These are phyloP conservation scores for Puccinia triticina DNA, from an alignment of 1,284 basidiomycete genomes.

Conservation along the genomic window DNA sequence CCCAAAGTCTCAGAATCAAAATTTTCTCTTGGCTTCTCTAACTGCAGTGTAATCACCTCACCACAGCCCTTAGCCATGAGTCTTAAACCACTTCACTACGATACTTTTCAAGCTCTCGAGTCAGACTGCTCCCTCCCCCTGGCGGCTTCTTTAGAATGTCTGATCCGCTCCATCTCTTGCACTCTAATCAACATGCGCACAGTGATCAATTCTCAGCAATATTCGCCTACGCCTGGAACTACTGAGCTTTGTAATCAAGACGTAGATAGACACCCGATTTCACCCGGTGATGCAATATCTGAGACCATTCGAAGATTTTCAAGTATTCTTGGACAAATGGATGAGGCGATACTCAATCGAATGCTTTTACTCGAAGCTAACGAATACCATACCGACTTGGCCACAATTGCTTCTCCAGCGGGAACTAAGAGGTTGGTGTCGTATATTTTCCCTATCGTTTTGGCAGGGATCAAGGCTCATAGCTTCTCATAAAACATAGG, in stretches of 20 bases:
- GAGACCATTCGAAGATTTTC: slow-evolving; percentile 10
- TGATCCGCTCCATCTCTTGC: slow-evolving; percentile 17
- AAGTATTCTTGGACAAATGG: slow-evolving; percentile 5
- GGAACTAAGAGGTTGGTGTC: neutral
- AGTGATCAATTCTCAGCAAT: neutral
- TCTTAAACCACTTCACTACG: neutral
- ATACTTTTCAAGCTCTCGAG: slow-evolving; percentile 23
- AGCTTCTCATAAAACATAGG: neutral
- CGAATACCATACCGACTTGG: neutral
- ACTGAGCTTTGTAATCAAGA: neutral
- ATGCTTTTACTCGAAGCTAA: neutral
- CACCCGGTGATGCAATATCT: slow-evolving; percentile 17
- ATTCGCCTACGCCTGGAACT: neutral
- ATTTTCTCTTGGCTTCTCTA: neutral
- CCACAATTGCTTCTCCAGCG: neutral
- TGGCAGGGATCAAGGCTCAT: too few relatives aligned
- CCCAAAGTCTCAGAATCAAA: neutral
- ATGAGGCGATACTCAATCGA: slow-evolving; percentile 21
- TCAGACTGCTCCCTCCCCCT: slow-evolving; percentile 17
- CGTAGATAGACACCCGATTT: neutral
- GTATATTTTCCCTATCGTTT: neutral
- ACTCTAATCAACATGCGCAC: slow-evolving; percentile 11
- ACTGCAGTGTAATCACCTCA: neutral
- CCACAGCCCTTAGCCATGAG: neutral
- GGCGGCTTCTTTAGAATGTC: neutral